Conservation (phyloP, 169 alveolate genomes). For the Neospora caninum region DNA sequence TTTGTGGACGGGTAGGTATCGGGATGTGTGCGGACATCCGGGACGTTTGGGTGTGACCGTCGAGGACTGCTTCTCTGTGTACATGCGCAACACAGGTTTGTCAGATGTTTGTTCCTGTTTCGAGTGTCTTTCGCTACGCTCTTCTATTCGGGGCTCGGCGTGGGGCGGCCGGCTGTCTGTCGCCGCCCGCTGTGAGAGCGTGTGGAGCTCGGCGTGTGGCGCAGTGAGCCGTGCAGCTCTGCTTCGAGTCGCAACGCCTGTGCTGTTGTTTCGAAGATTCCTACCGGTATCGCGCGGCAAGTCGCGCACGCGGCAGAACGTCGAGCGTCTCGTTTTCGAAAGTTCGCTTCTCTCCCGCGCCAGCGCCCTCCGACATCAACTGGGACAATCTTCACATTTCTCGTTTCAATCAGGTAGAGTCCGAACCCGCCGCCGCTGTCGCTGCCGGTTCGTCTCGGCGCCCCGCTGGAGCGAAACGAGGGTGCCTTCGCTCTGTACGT, state of each 20-base stretch:
- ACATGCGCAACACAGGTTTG: no score
- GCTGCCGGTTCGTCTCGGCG: no score
- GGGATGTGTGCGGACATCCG: no score
- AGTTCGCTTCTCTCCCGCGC: not conserved
- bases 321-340: not conserved
- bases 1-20: not conserved
- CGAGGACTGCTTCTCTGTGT: no score
- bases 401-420: not conserved
- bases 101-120: no score
- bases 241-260: not conserved
- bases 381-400: not conserved
- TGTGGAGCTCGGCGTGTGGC: no score
- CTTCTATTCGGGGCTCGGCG: no score
- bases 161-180: no score
- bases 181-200: no score
- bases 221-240: not conserved
- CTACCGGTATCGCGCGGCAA: not conserved
- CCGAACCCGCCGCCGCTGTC: not conserved
- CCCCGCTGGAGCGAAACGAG: no score
- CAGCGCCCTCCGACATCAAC: not conserved
- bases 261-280: not conserved
- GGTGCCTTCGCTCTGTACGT: no score
- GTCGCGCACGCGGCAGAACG: not conserved
- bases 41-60: no score
- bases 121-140: not conserved